Conservation (phyloP, 768 basidiomycete genomes). For the Lactarius hengduanensis region DNA sequence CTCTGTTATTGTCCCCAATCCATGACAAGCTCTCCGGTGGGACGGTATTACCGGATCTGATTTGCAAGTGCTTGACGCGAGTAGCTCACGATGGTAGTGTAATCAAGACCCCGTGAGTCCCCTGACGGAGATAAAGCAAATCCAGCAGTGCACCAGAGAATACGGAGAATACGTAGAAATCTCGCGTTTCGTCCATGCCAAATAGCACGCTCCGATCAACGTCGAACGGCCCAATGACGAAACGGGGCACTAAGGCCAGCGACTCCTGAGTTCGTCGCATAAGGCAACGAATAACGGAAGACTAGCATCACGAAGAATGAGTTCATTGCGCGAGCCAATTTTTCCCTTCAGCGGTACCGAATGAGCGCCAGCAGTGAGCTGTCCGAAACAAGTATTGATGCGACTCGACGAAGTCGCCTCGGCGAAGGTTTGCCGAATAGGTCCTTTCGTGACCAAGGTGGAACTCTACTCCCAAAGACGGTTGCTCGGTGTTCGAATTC, state of each 20-base stretch:
- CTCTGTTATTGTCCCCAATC: background rate
- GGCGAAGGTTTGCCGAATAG: background rate
- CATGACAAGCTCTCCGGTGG: background rate
- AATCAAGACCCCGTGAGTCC: background rate
- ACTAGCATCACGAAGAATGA: background rate
- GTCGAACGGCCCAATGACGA: background rate
- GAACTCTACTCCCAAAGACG: background rate
- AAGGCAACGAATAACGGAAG: background rate
- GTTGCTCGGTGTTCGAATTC: background rate
- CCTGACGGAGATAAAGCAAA: background rate
- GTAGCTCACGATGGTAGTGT: background rate
- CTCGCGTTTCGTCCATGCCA: background rate
- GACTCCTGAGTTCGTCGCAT: background rate
- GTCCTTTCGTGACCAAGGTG: background rate
- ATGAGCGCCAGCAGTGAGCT: background rate
- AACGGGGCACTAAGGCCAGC: background rate
- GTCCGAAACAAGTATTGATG: constrained; percentile 10
- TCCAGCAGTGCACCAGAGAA: background rate
- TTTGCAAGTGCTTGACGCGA: background rate
- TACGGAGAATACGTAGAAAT: background rate
- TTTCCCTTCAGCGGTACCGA: background rate
- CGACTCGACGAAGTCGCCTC: background rate
- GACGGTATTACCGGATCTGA: constrained; percentile 1
- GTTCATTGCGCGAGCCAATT: background rate
- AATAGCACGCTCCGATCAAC: background rate